Conservation (phyloP, 1,284 basidiomycete species). For the Ceratobasidium sp. region DNA sequence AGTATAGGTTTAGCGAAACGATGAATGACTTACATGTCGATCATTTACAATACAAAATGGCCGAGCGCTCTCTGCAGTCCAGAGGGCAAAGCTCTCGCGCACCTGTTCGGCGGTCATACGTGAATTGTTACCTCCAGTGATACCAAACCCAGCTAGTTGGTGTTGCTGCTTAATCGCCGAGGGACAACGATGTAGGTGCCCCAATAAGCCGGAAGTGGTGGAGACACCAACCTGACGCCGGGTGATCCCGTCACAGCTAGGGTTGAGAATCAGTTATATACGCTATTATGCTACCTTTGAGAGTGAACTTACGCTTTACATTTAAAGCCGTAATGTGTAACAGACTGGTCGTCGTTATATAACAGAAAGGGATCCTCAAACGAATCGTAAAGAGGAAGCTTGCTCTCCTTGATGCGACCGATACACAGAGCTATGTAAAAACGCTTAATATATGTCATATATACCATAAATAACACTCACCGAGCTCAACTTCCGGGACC, state of each 20-base stretch:
- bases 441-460: not conserved
- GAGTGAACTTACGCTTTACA: not conserved
- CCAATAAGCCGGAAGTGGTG: not conserved
- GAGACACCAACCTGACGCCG: not conserved
- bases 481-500: not conserved
- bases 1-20: not conserved
- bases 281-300: not conserved
- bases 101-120: not conserved
- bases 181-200: not conserved
- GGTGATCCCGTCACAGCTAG: not conserved
- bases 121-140: not conserved
- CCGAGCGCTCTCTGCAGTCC: not conserved
- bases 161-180: not conserved
- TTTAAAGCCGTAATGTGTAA: slow-evolving; percentile 3
- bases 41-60: not conserved
- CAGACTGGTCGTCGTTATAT: not conserved
- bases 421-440: not conserved
- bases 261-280: not conserved
- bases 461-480: not conserved
- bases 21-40: slow-evolving; percentile 1
- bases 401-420: not conserved
- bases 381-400: not conserved
- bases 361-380: not conserved
- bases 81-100: not conserved
- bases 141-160: not conserved